Evolutionary conservation across 148 eudicot species (phyloP).

Genomic region (Rhododendron ferrugineum): DNA sequence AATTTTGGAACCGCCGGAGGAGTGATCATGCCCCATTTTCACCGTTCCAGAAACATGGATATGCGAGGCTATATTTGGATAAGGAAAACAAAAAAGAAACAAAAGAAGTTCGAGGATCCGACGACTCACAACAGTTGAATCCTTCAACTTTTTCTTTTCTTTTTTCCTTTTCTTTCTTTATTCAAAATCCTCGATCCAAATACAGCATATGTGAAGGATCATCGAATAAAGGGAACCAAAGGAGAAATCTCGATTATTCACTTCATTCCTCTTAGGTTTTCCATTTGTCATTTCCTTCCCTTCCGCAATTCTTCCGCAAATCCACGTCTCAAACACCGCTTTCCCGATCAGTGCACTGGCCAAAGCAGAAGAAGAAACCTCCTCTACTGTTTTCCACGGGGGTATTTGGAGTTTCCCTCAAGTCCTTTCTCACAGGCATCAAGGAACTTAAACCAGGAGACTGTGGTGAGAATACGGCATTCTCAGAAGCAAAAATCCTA

Average conservation of each 20-base stretch:
- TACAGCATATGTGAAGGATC: background rate
- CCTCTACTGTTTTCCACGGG: constrained; percentile 44
- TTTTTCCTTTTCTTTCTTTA: background rate
- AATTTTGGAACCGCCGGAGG: background rate
- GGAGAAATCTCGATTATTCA: background rate
- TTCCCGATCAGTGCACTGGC: constrained; percentile 32
- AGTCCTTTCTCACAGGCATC: constrained; percentile 54
- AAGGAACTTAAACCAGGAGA: constrained; percentile 89
- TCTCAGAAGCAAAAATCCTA: constrained; percentile 56
- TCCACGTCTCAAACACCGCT: background rate
- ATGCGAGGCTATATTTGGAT: background rate
- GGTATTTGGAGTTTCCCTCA: constrained; percentile 52
- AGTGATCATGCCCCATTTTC: background rate
- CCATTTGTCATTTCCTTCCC: background rate
- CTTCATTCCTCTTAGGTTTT: background rate
- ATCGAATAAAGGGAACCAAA: background rate
- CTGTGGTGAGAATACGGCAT: constrained; percentile 71
- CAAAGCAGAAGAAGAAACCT: constrained; percentile 67
- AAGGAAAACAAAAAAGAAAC: background rate
- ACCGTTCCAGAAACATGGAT: background rate
- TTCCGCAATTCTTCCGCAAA: background rate
- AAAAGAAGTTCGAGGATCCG: background rate
- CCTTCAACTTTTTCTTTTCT: background rate
- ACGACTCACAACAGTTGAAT: background rate
- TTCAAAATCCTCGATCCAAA: background rate